Base-by-base conservation (phyloP, 345 rosid genomes). In the Microcos paniculata region DNA sequence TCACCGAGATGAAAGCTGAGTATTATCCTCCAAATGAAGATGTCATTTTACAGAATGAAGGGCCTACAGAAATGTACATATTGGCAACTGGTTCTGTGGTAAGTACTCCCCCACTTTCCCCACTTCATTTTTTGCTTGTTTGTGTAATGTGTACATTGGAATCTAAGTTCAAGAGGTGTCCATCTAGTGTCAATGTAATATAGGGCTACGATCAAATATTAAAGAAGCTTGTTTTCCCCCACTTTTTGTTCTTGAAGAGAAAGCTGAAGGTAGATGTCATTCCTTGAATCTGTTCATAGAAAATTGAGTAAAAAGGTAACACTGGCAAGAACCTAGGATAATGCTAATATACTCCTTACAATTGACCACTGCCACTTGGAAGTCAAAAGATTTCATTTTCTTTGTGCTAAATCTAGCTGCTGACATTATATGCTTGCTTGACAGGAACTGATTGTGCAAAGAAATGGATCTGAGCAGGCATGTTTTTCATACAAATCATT, bases 11-110 rank as follows among this genome's bases (percentile, higher is more conserved):
- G 98, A 94, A 91, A 61, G 91, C 97, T 1, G 98, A 94, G 84
- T 94, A 94, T 80, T 94, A 87, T 76, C 90, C 98, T 79, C 98
- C 98, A 0, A 91, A 83, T 84, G 98, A 94, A 86, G 96, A 94
- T 74, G 92, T 94, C 71, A 92, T 92, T 79, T 85, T 90, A 82
- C 92, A 91, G 81, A 94, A 94, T 73, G 97, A 94, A 87, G 95
- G 95, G 23, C 98, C 97, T 15, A 87, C 98, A 38, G 97, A 92
- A 76, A 73, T 94, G 79, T 94, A 94, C 77, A 85, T 94, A 56
- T 74, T 92, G 80, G 95, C 91, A 69, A 90, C 94, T 56, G 98
- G 98, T 72, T 81, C 92, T 77, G 89, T 85, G 86, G 97, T 94
- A 87, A 80, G 87, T 62, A 55, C 28, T 23, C 12, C 28, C 24